Evolutionary conservation across 2,329 filamentous ascomycete genomes (phyloP), one percentile per base, ranked within the genome.

Genomic region (Pestalotiopsis sp.): DNA sequence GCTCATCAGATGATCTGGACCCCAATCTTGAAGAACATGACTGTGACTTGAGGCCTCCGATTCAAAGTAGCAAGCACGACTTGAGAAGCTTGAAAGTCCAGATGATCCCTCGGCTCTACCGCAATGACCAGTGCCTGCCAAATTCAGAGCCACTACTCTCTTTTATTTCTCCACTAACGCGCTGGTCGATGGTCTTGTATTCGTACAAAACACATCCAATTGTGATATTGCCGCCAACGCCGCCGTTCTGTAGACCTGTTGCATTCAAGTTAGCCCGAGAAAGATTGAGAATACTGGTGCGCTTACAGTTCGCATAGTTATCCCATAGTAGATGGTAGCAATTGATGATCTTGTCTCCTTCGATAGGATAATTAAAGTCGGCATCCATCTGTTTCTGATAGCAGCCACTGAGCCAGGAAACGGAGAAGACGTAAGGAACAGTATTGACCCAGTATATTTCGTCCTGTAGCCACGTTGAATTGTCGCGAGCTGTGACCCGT

Each of bases 151-250:
- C 17, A 3, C 20, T 20, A 9, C 17, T 52, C n/a, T n/a, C 45
- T 49, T n/a, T 49, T 5, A 12, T n/a, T n/a, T 36, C 39, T 4
- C 38, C n/a, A 45, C 12, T 11, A 12, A 45, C 36, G 13, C 38
- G 36, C 38, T 52, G 41, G n/a, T 49, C 38, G 23, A 27, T 64
- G 12, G 39, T 64, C 41, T 49, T 52, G 39, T 64, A 64, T 17
- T 64, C 62, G 39, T 64, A 64, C 12, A 64, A 38, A 23, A 64
- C 23, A 52, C 62, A 64, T 14, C 62, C 62, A 23, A 52, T 23
- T 11, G 62, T 64, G 13, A 64, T 64, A 20, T 64, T 64, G 38
- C 62, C 62, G 13, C 62, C 62, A 25, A 64, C n/a, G 9, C 62
- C 62, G 25, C 52, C 62, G 38, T 64, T 64, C 20, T 20, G n/a